Base-by-base conservation (phyloP, 768 basidiomycete genomes). In the Scleroderma bovista region DNA sequence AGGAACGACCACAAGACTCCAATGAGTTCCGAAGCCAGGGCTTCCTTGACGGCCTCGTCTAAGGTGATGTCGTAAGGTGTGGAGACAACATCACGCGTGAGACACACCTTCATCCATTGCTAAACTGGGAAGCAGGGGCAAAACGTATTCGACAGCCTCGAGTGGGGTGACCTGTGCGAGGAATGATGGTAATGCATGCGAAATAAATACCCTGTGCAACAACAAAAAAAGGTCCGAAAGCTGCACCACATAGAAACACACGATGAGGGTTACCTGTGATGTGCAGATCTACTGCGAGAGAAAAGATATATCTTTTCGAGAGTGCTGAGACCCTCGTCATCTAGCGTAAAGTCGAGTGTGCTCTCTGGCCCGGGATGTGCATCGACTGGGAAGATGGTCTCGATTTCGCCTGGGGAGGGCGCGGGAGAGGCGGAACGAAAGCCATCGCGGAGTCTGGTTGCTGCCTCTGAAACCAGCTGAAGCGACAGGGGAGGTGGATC, bases 261-360 rank as follows among this genome's bases (percentile, higher is more conserved):
- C 6, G 26, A 39, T 36, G 17, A 24, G 1, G 6, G 10, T 36
- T 48, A 74, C 76, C 77, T 70, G 60, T 83, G 82, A 52, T 81
- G 79, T 29, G 72, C 68, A 42, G 83, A 81, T 54, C 81, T 81
- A 69, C 89, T 92, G 53, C 85, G 77, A 52, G 86, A 85, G 59
- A 91, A 89, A 45, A 96, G 79, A 69, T 93, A 96, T 53, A 95
- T 94, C 62, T 88, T 85, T 70, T 97, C 94, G 43, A 97, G 80
- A 19, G 88, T 79, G 65, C 72, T 88, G 53, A 94, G 76, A 47
- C 81, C 80, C 54, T 91, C 90, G 56, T 93, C 88, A 56, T 93
- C 91, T 60, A 84, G 57, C 10, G 69, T 65, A 31, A 75, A 66
- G 51, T 75, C 75, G 23, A 69, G 44, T 19, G 63, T 62, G 17